Conservation (phyloP, 352 stramenopile genomes). For the Phytopythium sindhum region DNA sequence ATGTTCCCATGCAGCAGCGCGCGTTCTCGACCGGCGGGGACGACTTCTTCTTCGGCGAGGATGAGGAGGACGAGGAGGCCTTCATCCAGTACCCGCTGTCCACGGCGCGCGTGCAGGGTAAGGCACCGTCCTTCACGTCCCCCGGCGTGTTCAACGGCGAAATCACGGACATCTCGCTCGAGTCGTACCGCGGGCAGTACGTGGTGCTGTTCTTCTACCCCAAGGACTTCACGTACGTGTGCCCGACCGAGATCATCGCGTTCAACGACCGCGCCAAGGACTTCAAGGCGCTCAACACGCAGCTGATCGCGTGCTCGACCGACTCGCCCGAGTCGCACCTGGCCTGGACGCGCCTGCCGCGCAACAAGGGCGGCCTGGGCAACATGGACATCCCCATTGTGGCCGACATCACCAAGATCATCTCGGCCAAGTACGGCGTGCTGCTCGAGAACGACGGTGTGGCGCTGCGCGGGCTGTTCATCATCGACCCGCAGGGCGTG, state of each 20-base stretch:
- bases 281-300: constrained; percentile 83
- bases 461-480: constrained; percentile 89
- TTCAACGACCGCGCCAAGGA: constrained; percentile 84
- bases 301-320: constrained; percentile 87
- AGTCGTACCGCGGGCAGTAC: constrained; percentile 87
- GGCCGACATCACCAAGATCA: constrained; percentile 92
- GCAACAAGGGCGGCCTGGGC: constrained; percentile 90
- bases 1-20: constrained; percentile 14
- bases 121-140: constrained; percentile 74
- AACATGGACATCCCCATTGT: constrained; percentile 93
- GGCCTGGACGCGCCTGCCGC: constrained; percentile 84
- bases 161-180: constrained; percentile 78
- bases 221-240: constrained; percentile 91
- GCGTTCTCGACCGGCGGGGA: constrained; percentile 40
- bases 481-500: constrained; percentile 90
- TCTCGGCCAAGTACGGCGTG: constrained; percentile 90
- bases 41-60: constrained; percentile 63
- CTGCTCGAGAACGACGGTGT: constrained; percentile 83
- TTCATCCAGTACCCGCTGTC: constrained; percentile 79
- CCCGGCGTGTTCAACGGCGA: constrained; percentile 77
- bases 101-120: constrained; percentile 50
- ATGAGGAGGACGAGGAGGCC: constrained; percentile 62
- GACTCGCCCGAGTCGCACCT: constrained; percentile 91
- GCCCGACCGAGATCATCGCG: constrained; percentile 90
- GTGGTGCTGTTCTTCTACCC: constrained; percentile 92